Percentiles rank a stretch among this genome's conserved stretches.
These are phyloP conservation scores for Polygonum maritimum DNA, from an alignment of 148 eudicot species.

Conservation along the genomic window DNA sequence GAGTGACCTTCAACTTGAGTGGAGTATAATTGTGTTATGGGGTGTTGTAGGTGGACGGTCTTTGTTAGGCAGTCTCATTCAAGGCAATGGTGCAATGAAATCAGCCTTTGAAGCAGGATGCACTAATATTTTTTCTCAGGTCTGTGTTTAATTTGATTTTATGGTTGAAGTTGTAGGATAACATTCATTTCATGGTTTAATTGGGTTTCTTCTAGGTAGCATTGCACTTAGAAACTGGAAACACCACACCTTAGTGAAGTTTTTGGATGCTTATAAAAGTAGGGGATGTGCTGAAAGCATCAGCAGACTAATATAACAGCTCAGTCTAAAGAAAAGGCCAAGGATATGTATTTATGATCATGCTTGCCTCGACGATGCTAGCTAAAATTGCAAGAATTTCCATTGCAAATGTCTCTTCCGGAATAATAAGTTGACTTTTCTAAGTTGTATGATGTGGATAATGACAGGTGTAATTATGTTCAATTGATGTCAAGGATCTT, in stretches of 20 bases:
- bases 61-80: conserved; percentile 40
- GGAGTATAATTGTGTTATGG: background rate
- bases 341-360: background rate
- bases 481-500: background rate
- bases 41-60: conserved; percentile 38
- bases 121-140: conserved; percentile 39
- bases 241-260: background rate
- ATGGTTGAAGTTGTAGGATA: background rate
- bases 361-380: background rate
- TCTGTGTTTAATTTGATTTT: conserved; percentile 14
- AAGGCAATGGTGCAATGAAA: conserved; percentile 22
- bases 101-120: conserved; percentile 26
- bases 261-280: background rate
- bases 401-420: background rate
- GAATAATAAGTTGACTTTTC: background rate
- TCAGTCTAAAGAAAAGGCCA: background rate
- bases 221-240: background rate
- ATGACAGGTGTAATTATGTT: too few relatives aligned
- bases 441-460: too few relatives aligned
- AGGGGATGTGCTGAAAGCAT: background rate
- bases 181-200: background rate
- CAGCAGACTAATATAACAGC: background rate
- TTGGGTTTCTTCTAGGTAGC: background rate
- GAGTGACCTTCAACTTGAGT: background rate
- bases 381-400: background rate